Conservation (phyloP, 257 asterid genomes). For the Anisodus tanguticus region DNA sequence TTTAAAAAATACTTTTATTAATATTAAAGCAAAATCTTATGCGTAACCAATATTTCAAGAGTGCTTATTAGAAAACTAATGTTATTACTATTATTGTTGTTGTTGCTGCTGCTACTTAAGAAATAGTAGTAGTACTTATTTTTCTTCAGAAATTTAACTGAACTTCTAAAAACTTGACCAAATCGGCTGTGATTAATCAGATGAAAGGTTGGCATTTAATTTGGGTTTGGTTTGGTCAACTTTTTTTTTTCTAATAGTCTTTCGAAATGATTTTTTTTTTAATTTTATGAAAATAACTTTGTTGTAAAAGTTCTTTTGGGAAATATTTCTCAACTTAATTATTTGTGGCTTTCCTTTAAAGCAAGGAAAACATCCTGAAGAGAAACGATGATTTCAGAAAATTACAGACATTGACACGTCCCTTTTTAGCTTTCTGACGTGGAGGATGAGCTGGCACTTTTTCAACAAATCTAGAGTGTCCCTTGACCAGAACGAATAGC, state of each 20-base stretch:
- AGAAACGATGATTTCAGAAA: background rate
- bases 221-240: too few species aligned
- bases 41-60: too few species aligned
- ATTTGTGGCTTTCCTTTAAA: constrained; percentile 21
- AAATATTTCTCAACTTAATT: background rate
- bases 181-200: too few species aligned
- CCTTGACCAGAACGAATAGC: constrained; percentile 7
- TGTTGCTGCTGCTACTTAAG: too few species aligned
- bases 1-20: too few species aligned
- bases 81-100: too few species aligned
- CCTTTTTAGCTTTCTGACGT: constrained; percentile 9
- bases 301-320: background rate
- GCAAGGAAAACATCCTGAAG: background rate
- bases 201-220: too few species aligned
- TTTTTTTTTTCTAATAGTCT: background rate
- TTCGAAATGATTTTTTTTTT: background rate
- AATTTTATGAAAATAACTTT: background rate
- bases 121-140: too few species aligned
- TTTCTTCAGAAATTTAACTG: too few species aligned
- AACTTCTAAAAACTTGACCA: too few species aligned
- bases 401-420: constrained; percentile 18
- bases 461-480: background rate
- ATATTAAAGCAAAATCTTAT: too few species aligned
- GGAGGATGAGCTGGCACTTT: constrained; percentile 15
- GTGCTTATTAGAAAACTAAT: too few species aligned